These are phyloP conservation scores for Sarocladium oryzae DNA, from an alignment of 2,329 filamentous ascomycete species.

Conservation along the genomic window DNA sequence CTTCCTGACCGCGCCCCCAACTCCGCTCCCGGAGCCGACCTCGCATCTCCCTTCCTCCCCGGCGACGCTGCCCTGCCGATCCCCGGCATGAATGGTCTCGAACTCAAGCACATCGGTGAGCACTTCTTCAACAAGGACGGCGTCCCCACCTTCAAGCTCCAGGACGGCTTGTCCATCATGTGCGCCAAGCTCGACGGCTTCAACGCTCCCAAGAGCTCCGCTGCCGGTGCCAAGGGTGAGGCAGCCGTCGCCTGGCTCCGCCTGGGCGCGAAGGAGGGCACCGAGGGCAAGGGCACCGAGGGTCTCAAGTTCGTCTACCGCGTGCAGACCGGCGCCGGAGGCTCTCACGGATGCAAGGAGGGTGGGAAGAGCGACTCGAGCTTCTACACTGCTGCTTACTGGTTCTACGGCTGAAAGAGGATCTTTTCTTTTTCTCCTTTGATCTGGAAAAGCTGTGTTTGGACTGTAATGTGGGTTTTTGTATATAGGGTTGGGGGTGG, in stretches of 20 bases:
- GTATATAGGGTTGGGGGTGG: neutral
- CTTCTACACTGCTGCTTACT: conserved; percentile 51
- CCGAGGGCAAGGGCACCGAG: conserved; percentile 29
- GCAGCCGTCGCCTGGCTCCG: conserved; percentile 51
- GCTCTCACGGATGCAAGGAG: conserved; percentile 34
- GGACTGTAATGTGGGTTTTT: neutral
- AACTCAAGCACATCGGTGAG: conserved; percentile 44
- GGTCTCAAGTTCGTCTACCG: conserved; percentile 43
- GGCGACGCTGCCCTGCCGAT: conserved; percentile 24
- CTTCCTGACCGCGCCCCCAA: conserved; percentile 21
- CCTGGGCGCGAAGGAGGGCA: conserved; percentile 35
- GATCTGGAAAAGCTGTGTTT: neutral
- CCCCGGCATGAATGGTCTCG: conserved; percentile 26
- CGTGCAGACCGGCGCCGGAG: conserved; percentile 48
- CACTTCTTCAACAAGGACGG: conserved; percentile 57
- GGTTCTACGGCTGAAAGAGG: conserved; percentile 44
- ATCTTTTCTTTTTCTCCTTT: no score
- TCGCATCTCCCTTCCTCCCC: conserved; percentile 35
- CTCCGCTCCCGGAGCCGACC: conserved; percentile 34
- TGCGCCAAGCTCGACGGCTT: conserved; percentile 41
- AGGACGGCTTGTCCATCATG: conserved; percentile 29
- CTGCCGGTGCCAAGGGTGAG: conserved; percentile 38
- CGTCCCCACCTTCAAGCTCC: conserved; percentile 55
- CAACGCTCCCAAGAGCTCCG: conserved; percentile 43
- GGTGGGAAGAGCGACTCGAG: conserved; percentile 40